Conservation (phyloP, 306 rosid genomes). For the Malus domestica region DNA sequence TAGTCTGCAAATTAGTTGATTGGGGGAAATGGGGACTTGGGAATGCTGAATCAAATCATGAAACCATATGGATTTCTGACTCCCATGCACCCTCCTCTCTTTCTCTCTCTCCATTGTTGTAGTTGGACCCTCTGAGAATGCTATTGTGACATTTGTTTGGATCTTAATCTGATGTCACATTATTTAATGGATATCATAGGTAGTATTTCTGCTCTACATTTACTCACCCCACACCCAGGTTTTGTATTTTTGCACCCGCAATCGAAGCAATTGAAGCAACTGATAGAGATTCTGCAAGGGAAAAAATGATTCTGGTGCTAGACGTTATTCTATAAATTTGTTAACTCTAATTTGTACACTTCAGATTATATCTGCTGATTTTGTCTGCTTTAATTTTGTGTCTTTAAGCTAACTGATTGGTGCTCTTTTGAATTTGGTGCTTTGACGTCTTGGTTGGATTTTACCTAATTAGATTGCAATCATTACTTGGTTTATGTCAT, state of each 20-base stretch:
- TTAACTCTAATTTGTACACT: too few species aligned
- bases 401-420: too few species aligned
- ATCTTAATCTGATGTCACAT: neutral
- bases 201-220: neutral
- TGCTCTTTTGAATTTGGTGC: too few species aligned
- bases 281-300: neutral
- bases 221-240: neutral
- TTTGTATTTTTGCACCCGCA: slow-evolving; percentile 11
- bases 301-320: too few species aligned
- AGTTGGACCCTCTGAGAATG: slow-evolving; percentile 30
- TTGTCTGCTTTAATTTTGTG: too few species aligned
- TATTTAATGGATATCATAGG: neutral
- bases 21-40: slow-evolving; percentile 41
- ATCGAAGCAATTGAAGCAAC: neutral
- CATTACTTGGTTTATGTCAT: neutral
- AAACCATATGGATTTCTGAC: slow-evolving; percentile 45
- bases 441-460: too few species aligned
- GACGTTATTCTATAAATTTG: too few species aligned
- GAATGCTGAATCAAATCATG: slow-evolving; percentile 63
- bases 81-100: neutral
- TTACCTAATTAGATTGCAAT: neutral
- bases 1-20: slow-evolving; percentile 31
- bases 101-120: slow-evolving; percentile 23
- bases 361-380: too few species aligned
- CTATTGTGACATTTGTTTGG: neutral